These are phyloP conservation scores for Tagetes erecta DNA, from an alignment of 129 eudicot species.

Conservation along the genomic window DNA sequence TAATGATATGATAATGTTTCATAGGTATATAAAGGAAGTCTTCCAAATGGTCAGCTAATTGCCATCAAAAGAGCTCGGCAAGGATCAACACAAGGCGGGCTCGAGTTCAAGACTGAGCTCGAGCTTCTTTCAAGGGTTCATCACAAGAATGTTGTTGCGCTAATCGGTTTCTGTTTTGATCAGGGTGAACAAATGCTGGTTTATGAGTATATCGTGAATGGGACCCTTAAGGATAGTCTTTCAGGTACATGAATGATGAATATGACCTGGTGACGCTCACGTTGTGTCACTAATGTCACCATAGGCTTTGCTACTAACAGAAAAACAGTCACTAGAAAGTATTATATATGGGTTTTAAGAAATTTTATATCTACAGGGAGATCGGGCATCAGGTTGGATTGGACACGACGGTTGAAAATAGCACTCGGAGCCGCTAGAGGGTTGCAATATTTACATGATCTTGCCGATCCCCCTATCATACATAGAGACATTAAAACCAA, in stretches of 20 bases:
- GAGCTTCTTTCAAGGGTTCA: slow-evolving; percentile 55
- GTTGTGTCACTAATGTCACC: background rate
- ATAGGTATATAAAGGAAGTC: slow-evolving; percentile 51
- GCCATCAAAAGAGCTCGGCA: slow-evolving; percentile 34
- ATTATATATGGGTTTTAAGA: background rate
- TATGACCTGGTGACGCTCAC: background rate
- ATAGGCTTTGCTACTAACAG: background rate
- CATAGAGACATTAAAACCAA: slow-evolving; percentile 8
- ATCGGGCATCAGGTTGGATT: slow-evolving; percentile 41
- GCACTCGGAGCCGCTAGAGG: slow-evolving; percentile 8
- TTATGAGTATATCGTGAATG: slow-evolving; percentile 8
- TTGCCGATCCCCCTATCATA: slow-evolving; percentile 9
- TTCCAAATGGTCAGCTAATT: slow-evolving; percentile 32
- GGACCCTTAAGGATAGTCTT: slow-evolving; percentile 14
- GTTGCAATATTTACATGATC: slow-evolving; percentile 10
- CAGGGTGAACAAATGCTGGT: slow-evolving; percentile 20
- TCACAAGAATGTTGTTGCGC: slow-evolving; percentile 50
- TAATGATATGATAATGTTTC: background rate
- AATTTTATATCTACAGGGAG: slow-evolving; percentile 38
- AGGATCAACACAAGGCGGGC: slow-evolving; percentile 46
- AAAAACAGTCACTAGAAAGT: background rate
- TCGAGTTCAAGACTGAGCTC: slow-evolving; percentile 52
- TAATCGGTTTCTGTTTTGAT: slow-evolving; percentile 50
- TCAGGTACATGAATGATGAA: background rate
- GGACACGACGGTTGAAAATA: slow-evolving; percentile 40